These are phyloP conservation scores for Neocallimastix lanati DNA, from an alignment of 192 early-diverging fungal genomes.

Conservation along the genomic window DNA sequence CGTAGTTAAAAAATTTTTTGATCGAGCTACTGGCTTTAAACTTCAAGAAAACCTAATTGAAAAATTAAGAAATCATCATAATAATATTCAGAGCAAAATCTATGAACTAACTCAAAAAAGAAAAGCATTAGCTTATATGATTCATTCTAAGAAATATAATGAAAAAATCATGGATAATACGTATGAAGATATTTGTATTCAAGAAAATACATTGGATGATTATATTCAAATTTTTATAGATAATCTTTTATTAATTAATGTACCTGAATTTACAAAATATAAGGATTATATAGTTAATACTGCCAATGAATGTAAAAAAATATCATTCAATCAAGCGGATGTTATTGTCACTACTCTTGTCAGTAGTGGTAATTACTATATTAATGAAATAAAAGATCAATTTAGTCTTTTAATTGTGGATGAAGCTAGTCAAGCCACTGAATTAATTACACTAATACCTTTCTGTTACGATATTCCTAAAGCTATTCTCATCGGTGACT, in stretches of 20 bases:
- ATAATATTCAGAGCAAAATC: conserved; percentile 1
- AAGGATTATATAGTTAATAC: background rate
- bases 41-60: background rate
- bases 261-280: background rate
- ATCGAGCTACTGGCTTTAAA: background rate
- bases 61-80: background rate
- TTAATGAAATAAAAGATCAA: conserved; percentile 39
- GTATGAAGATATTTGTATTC: conserved; percentile 15
- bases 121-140: background rate
- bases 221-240: background rate
- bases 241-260: background rate
- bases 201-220: background rate
- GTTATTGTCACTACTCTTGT: conserved; percentile 62
- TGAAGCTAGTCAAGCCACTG: conserved; percentile 85
- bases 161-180: conserved; percentile 17
- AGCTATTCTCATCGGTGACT: conserved; percentile 85
- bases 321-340: conserved; percentile 61
- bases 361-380: conserved; percentile 65
- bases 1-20: background rate
- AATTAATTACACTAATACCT: conserved; percentile 73
- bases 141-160: background rate
- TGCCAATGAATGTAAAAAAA: conserved; percentile 14
- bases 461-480: conserved; percentile 57
- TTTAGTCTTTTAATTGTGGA: conserved; percentile 74
- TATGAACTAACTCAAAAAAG: conserved; percentile 12